Percentiles rank a stretch among this genome's conserved stretches.
These are phyloP conservation scores for Oropetium thomaeum DNA, from an alignment of 176 grass and related monocot species.

Conservation along the genomic window DNA sequence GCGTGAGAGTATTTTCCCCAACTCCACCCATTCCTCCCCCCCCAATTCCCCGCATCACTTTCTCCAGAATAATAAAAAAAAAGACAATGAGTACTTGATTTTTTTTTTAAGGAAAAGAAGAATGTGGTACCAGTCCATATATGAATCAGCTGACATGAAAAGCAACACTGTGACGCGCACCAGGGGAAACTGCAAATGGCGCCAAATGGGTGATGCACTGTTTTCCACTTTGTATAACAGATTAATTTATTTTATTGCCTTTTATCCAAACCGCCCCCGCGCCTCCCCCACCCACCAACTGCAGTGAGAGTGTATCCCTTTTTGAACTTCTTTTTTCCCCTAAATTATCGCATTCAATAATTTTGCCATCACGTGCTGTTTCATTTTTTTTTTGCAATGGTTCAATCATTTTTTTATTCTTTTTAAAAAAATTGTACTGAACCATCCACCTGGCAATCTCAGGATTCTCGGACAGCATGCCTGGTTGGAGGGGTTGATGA, in stretches of 20 bases:
- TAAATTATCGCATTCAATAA: too few relatives aligned
- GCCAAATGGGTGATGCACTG: too few relatives aligned
- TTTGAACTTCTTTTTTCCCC: too few relatives aligned
- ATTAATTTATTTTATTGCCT: too few relatives aligned
- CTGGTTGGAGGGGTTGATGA: background rate
- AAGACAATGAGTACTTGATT: background rate
- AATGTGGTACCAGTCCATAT: background rate
- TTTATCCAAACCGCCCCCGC: too few relatives aligned
- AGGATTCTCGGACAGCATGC: background rate
- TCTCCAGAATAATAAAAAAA: background rate
- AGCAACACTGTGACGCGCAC: background rate
- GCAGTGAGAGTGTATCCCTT: too few relatives aligned
- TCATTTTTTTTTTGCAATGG: background rate
- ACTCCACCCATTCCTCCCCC: conserved; percentile 28
- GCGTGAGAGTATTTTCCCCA: conserved; percentile 35
- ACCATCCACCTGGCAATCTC: background rate
- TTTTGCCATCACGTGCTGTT: background rate
- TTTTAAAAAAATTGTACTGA: too few relatives aligned
- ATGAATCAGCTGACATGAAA: background rate
- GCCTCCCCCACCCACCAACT: too few relatives aligned
- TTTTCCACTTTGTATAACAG: too few relatives aligned
- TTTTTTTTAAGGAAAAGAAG: too few relatives aligned
- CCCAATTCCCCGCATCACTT: background rate
- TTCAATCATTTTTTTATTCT: too few relatives aligned
- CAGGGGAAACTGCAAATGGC: background rate